Conservation (phyloP, 2,329 filamentous ascomycete genomes). For the Talaromyces sp. region DNA sequence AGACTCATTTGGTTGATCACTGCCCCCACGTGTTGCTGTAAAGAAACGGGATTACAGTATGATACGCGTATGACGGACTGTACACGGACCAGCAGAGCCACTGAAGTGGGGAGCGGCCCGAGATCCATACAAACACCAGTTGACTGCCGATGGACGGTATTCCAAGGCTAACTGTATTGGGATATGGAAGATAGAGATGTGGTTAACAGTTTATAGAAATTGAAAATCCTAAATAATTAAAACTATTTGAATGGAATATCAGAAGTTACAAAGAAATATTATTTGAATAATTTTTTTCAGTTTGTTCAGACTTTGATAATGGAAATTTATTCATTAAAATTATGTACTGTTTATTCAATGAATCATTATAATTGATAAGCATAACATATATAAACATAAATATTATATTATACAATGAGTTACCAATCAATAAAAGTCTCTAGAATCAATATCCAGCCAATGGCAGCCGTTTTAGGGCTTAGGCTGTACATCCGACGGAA, state of each 20-base stretch:
- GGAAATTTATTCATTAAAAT: neutral
- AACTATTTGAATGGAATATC: neutral
- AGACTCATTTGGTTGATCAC: neutral
- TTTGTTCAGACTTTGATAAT: neutral
- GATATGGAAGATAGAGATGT: neutral
- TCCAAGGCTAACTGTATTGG: neutral
- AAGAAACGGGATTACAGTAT: neutral
- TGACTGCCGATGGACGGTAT: neutral
- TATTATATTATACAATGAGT: neutral
- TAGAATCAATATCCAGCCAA: neutral
- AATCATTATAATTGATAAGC: neutral
- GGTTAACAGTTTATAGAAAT: neutral
- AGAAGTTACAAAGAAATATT: too few relatives aligned
- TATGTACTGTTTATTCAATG: neutral
- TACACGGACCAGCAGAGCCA: neutral
- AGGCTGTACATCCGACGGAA: neutral
- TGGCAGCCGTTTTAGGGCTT: neutral
- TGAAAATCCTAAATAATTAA: neutral
- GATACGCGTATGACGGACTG: neutral
- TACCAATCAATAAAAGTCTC: neutral
- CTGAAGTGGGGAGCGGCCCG: conserved; percentile 11
- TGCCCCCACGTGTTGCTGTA: neutral
- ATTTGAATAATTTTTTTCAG: neutral
- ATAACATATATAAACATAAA: neutral
- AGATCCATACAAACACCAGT: conserved; percentile 1